Evolutionary conservation across 768 basidiomycete species (phyloP).

Genomic region (Exidia glandulosa): DNA sequence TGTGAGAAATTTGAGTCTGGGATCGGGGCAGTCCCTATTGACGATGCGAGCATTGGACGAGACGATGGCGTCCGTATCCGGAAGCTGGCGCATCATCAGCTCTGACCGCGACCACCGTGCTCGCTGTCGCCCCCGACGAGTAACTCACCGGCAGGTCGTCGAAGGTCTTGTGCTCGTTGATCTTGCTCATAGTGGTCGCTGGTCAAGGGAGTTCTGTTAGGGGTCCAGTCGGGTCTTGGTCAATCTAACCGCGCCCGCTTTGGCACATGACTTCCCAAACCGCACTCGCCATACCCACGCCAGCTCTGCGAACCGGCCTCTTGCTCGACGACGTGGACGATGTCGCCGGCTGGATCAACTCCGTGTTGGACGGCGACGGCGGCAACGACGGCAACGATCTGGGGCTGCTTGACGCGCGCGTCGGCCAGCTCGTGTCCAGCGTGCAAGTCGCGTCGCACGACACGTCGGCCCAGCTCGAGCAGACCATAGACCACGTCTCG

Average conservation of each 20-base stretch:
- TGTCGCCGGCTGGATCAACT: slow-evolving; percentile 63
- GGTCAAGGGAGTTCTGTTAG: too few species aligned
- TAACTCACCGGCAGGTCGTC: slow-evolving; percentile 30
- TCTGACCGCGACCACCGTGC: too few species aligned
- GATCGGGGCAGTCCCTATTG: slow-evolving; percentile 13
- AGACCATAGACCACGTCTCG: slow-evolving; percentile 85
- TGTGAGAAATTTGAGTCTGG: slow-evolving; percentile 37
- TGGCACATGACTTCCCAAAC: neutral
- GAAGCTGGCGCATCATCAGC: slow-evolving; percentile 23
- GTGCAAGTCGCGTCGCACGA: slow-evolving; percentile 84
- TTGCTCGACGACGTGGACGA: slow-evolving; percentile 47
- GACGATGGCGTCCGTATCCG: slow-evolving; percentile 37
- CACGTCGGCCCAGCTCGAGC: slow-evolving; percentile 77
- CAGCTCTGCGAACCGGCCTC: neutral
- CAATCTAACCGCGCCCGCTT: too few species aligned
- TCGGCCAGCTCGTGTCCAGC: slow-evolving; percentile 64
- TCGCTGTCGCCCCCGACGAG: neutral
- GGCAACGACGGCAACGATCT: slow-evolving; percentile 37
- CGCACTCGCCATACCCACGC: neutral
- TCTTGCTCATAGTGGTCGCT: neutral
- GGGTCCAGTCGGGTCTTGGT: too few species aligned
- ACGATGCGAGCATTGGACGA: neutral
- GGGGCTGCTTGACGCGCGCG: slow-evolving; percentile 54
- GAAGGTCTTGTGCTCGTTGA: neutral
- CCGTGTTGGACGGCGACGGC: slow-evolving; percentile 31